phyloP scores from a whole-genome alignment of 2,329 filamentous ascomycete genomes.

The Endoconidiophora polonica region DNA sequence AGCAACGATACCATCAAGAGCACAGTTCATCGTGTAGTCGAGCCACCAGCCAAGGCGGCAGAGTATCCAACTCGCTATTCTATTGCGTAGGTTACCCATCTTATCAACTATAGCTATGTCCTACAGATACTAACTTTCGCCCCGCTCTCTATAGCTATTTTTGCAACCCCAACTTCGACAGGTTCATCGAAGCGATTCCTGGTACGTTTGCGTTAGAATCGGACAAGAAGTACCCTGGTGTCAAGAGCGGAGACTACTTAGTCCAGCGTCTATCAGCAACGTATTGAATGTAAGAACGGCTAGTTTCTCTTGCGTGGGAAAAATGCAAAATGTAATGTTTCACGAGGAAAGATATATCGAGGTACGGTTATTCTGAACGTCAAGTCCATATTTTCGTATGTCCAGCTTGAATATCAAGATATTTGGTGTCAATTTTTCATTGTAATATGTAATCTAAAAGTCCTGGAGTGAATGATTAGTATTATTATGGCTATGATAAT shows the following conservation, averaged over 20 bases:
- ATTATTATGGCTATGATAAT: too few relatives aligned
- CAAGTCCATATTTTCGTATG: too few relatives aligned
- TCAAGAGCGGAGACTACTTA: slow-evolving; percentile 69
- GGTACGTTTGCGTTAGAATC: slow-evolving; percentile 49
- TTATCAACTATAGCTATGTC: neutral
- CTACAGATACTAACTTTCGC: neutral
- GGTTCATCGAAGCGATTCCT: slow-evolving; percentile 62
- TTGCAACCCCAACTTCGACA: slow-evolving; percentile 70
- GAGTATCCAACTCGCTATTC: slow-evolving; percentile 66
- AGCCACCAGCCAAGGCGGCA: slow-evolving; percentile 49
- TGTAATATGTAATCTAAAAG: too few relatives aligned
- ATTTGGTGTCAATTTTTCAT: neutral
- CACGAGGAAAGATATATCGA: neutral
- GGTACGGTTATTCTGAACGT: too few relatives aligned
- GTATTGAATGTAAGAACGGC: slow-evolving; percentile 27
- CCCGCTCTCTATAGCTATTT: slow-evolving; percentile 42
- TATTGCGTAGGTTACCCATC: slow-evolving; percentile 45
- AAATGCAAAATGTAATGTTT: neutral
- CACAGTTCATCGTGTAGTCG: slow-evolving; percentile 77
- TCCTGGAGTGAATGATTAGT: too few relatives aligned
- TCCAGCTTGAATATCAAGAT: too few relatives aligned
- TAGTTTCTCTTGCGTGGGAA: neutral
- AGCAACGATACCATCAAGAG: slow-evolving; percentile 83
- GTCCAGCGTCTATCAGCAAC: slow-evolving; percentile 63
- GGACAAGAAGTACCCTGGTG: slow-evolving; percentile 62